Evolutionary conservation across 106 monocot species (phyloP), one percentile per base, ranked within the genome.

Genomic region (Dendrobium huoshanense): DNA sequence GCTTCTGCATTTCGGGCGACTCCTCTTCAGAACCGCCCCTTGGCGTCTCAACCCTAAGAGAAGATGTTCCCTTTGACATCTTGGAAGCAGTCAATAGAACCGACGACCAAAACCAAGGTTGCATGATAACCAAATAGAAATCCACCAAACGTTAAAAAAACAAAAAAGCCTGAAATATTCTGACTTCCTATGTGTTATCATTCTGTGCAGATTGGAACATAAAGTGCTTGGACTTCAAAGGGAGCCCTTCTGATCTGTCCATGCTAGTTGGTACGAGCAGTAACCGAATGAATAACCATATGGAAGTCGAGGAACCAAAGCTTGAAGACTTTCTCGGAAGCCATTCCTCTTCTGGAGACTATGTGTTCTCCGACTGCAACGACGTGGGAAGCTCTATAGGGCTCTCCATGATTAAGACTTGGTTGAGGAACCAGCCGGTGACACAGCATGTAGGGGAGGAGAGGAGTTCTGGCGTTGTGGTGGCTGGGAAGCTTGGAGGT

Each of bases 341-440:
- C 9, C 82, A 84, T 15, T 84, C 87, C 4, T 88, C 75, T 51
- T 76, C 88, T 25, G 77, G 79, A 4, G 92, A 81, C 43, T 91
- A 89, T 79, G 76, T 86, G 48, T 90, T 84, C 77, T 78, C 89
- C 22, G 82, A 89, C 83, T 89, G 55, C 64, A 68, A 44, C 9
- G 77, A 43, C 7, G 43, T 74, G 20, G 77, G 73, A 11, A 29
- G 75, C 81, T 84, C 89, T 8, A 92, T 95, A 4, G 95, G 92
- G 41, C 79, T 95, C 9, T 95, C 95, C 6, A 95, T 95, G 95
- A 91, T 95, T 84, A 95, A 92, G 86, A 92, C 84, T 4, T 92
- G 92, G 92, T 45, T 95, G 75, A 73, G 92, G 31, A 90, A 83
- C 80, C 95, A 95, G 80, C 87, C 88, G 7, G 83, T 82, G 10